Evolutionary conservation across 2,329 filamentous ascomycete species (phyloP).

Genomic region (Tolypocladium pustulatum): DNA sequence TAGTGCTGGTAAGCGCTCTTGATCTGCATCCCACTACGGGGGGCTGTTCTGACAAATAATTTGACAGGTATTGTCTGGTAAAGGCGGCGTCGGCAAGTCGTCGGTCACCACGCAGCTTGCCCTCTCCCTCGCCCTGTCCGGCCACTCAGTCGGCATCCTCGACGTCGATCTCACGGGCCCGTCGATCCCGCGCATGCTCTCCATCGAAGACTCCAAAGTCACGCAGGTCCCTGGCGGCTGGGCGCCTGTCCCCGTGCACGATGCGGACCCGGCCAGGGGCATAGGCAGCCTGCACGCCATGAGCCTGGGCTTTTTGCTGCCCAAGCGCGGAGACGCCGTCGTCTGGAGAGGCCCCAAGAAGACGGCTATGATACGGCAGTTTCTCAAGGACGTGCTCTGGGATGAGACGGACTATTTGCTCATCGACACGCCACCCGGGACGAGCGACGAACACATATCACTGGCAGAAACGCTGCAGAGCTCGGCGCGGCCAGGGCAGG

Average conservation of each 20-base stretch:
- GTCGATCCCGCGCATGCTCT: conserved; percentile 90
- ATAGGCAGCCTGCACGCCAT: conserved; percentile 68
- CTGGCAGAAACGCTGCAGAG: conserved; percentile 75
- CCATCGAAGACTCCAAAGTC: conserved; percentile 80
- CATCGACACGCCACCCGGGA: conserved; percentile 92
- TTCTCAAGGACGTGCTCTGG: conserved; percentile 87
- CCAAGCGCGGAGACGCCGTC: conserved; percentile 75
- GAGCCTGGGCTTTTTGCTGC: conserved; percentile 85
- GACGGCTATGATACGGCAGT: conserved; percentile 97
- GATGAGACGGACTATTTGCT: conserved; percentile 79
- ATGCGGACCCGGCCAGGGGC: conserved; percentile 36
- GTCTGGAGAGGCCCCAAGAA: conserved; percentile 98
- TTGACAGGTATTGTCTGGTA: conserved; percentile 70
- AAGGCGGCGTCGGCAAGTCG: conserved; percentile 96
- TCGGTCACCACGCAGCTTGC: conserved; percentile 96
- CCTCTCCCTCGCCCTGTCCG: conserved; percentile 73
- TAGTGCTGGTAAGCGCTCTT: conserved; percentile 52
- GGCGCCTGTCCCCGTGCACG: conserved; percentile 79
- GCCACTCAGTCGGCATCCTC: conserved; percentile 85
- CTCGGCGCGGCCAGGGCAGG: conserved; percentile 51
- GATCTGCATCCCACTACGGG: not conserved
- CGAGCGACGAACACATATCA: conserved; percentile 94
- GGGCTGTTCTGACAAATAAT: not conserved
- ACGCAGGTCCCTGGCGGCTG: conserved; percentile 86
- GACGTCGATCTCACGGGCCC: conserved; percentile 95